Base-by-base conservation (phyloP, 768 basidiomycete genomes). In the Kondoa malvinella region DNA sequence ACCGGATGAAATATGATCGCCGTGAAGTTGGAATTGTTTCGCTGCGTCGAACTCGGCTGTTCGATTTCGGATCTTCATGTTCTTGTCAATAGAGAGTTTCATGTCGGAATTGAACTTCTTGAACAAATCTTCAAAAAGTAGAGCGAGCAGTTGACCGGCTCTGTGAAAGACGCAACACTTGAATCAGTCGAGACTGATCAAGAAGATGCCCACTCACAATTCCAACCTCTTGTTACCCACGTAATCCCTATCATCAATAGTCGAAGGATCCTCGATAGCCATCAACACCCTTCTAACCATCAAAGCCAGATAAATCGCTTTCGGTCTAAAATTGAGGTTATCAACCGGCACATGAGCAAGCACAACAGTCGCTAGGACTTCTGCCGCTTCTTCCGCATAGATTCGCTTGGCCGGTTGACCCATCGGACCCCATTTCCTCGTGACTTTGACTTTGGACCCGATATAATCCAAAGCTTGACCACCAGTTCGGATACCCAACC, bases 221-320 rank as follows among this genome's bases (percentile, higher is more conserved):
- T 99, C 95, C 57, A 99, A 79, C 61, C 95, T 88, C 78, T 99
- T 99, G 78, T 99, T 99, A 61, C 95, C 95, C 68, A 99, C 95
- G 76, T 99, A 99, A 78, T 99, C 95, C 60, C 95, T 83, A 78
- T 99, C 95, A 73, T 99, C 95, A 12, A 95, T 92, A 84, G 92
- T 91, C 74, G 86, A 92, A 77, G 90, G 89, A 76, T 97, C 91
- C 68, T 91, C 84, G 84, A 96, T 87, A 21, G 92, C 92, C 87
- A 92, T 90, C 64, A 99, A 80, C 15, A 99, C 95, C 59, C 95
- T 82, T 21, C 94, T 82, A 0, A 90, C 92, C 95, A 99, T 99
- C 1, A 90, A 94, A 0, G 90, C 94, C 33, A 96, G 88, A 75
- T 96, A 97, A 71, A 97, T 88, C 25, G 91, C 92, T 77, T 99